Base-by-base conservation (phyloP, 306 rosid genomes). In the Lathyrus tuberosus region DNA sequence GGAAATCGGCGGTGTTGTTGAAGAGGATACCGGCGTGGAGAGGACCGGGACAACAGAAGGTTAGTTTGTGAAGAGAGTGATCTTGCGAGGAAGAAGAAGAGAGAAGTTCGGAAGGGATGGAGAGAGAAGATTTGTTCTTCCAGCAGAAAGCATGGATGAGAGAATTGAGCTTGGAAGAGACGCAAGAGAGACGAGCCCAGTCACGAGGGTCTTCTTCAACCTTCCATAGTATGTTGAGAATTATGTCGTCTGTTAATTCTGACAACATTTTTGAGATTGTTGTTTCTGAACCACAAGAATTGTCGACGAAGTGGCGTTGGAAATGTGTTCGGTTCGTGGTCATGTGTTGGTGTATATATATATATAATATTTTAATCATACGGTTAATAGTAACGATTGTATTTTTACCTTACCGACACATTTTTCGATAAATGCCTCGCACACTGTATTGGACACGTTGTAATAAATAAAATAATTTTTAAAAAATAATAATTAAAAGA, bases 1-100 rank as follows among this genome's bases (percentile, higher is more conserved):
- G 87, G 38, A 86, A 87, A 17, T 97, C 98, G 70, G 86, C 97
- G 64, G 76, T 70, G 51, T 88, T 70, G 54, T 88, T 90, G 38
- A 87, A 65, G 80, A 88, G 96, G 51, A 94, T 81, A 5, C 99
- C 99, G 66, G 97, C 74, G 72, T 86, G 96, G 57, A 51, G 67
- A 57, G 85, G 87, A 18, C 99, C 99, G 2, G 99, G 99, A 58
- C 99, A 94, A 60, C 99, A 94, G 28, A 89, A 86, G 37, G 92
- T 17, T 76, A 94, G 87, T 76, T 91, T 94, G 51, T 83, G 84
- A 69, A 94, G 86, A 24, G 96, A 68, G 10, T 1, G 91, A 18
- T 44, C 46, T 14, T 77, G 12, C 5, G 35, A 1, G 16, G 69
- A 8, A 35, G 37, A 9, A 30, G 67, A 9, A 30, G 67, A 6